Percentiles rank a stretch among this genome's conserved stretches.
These are phyloP conservation scores for Monosporozyma aerobia DNA, from an alignment of 805 yeast species.

Conservation along the genomic window DNA sequence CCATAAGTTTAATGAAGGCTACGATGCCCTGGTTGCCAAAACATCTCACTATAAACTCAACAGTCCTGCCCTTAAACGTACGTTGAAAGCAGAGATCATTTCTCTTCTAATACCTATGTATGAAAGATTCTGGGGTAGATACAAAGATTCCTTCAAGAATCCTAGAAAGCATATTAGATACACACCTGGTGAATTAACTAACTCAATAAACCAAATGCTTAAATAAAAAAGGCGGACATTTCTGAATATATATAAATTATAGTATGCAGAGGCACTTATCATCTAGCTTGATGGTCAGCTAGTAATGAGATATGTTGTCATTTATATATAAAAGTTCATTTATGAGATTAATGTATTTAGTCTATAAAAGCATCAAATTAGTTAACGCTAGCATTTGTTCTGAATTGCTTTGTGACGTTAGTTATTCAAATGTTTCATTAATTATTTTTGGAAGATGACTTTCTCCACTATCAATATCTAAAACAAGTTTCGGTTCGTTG, in stretches of 20 bases:
- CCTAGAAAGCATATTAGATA: constrained; percentile 31
- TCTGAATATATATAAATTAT: not conserved
- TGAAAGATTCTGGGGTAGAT: constrained; percentile 71
- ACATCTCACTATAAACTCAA: constrained; percentile 58
- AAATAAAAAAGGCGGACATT: constrained; percentile 5
- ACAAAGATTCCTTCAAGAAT: constrained; percentile 29
- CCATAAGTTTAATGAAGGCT: constrained; percentile 68
- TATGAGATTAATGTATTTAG: not conserved
- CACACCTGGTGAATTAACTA: constrained; percentile 26
- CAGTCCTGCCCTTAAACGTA: constrained; percentile 55
- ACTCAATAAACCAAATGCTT: constrained; percentile 21
- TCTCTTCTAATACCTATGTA: constrained; percentile 74
- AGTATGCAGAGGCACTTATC: not conserved
- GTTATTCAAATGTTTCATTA: constrained; percentile 1
- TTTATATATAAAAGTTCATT: not conserved
- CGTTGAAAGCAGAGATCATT: constrained; percentile 58
- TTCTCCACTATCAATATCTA: not conserved
- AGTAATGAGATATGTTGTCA: not conserved
- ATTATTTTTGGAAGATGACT: not conserved
- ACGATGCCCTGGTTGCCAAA: constrained; percentile 64
- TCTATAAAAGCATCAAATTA: not conserved
- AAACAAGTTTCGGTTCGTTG: constrained; percentile 1
- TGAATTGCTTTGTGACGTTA: no score
- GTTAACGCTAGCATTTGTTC: no score
- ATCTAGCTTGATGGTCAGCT: not conserved